Conservation (phyloP, 2,329 filamentous ascomycete species). For the Fusarium keratoplasticum region DNA sequence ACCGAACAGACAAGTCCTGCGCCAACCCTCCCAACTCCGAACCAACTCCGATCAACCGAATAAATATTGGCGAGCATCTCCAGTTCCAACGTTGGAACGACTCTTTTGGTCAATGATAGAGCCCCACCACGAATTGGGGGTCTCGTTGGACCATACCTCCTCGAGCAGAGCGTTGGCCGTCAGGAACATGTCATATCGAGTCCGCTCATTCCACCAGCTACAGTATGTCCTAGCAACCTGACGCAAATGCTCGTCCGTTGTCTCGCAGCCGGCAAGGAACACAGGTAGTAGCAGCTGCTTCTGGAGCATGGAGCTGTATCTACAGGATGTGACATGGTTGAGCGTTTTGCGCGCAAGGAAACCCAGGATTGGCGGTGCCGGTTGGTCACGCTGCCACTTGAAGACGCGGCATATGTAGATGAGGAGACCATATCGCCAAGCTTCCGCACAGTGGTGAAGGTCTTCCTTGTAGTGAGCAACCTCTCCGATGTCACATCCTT, state of each 20-base stretch:
- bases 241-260: constrained; percentile 37
- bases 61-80: constrained; percentile 10
- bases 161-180: constrained; percentile 31
- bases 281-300: constrained; percentile 53
- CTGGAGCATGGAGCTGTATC: constrained; percentile 44
- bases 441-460: constrained; percentile 49
- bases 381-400: constrained; percentile 29
- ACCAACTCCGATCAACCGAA: constrained; percentile 5
- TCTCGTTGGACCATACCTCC: constrained; percentile 30
- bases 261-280: constrained; percentile 49
- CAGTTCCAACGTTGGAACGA: background rate
- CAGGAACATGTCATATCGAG: constrained; percentile 48
- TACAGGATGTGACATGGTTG: constrained; percentile 35
- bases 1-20: background rate
- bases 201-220: constrained; percentile 46
- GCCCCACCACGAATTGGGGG: constrained; percentile 2
- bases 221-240: constrained; percentile 45
- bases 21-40: background rate
- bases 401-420: constrained; percentile 49
- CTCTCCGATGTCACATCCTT: constrained; percentile 1
- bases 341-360: constrained; percentile 45
- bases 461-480: constrained; percentile 38
- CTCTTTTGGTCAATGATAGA: constrained; percentile 21
- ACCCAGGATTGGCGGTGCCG: constrained; percentile 18
- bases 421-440: constrained; percentile 48